Conservation (phyloP, 139 green algal species). For the Marvania coccoides region DNA sequence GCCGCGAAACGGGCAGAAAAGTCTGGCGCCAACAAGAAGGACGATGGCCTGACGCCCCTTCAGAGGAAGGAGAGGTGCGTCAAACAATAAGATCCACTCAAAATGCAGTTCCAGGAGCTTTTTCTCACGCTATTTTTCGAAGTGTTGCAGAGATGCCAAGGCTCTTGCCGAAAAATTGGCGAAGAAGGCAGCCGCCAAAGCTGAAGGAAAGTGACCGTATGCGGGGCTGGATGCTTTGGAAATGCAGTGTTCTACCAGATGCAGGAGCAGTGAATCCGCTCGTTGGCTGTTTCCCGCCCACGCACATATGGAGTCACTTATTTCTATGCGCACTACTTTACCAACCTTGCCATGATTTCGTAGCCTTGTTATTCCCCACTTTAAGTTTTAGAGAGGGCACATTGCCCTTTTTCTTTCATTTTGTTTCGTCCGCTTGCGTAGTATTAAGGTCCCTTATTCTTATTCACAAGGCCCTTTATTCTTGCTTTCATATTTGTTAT, state of each 20-base stretch:
- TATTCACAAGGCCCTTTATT: too few relatives aligned
- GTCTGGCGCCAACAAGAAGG: conserved; percentile 23
- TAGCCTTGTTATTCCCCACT: too few relatives aligned
- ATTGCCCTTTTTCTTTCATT: too few relatives aligned
- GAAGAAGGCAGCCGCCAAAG: conserved; percentile 26
- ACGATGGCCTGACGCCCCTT: conserved; percentile 34
- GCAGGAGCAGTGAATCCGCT: not conserved
- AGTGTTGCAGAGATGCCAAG: conserved; percentile 35
- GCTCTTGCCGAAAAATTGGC: conserved; percentile 36
- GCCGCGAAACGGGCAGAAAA: conserved; percentile 27
- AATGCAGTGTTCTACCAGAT: not conserved
- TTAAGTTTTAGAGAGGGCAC: too few relatives aligned
- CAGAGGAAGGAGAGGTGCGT: conserved; percentile 40
- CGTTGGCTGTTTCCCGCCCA: not conserved
- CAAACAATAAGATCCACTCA: not conserved
- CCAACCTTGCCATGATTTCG: too few relatives aligned
- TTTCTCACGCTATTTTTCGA: not conserved
- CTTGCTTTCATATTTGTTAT: not conserved
- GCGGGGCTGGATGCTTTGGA: too few relatives aligned
- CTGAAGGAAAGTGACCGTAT: not conserved
- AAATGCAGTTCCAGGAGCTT: too few relatives aligned
- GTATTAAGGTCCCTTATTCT: too few relatives aligned
- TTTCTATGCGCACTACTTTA: too few relatives aligned
- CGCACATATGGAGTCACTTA: too few relatives aligned
- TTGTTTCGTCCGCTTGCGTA: too few relatives aligned